These are phyloP conservation scores for Lenzites betulinus DNA, from an alignment of 768 basidiomycete species.

Conservation along the genomic window DNA sequence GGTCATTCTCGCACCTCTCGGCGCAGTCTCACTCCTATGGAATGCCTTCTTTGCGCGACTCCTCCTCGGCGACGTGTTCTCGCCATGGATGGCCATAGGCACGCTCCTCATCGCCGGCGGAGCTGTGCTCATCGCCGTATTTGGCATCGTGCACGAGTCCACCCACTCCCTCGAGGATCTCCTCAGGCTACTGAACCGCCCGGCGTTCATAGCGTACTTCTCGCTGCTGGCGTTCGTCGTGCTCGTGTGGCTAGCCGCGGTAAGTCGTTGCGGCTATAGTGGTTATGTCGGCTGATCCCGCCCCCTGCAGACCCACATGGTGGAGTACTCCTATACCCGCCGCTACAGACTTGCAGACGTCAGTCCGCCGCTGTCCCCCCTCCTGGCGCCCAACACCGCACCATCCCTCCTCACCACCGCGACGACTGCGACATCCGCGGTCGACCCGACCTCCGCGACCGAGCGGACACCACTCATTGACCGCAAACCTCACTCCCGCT, in stretches of 20 bases:
- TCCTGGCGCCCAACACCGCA: slow-evolving; percentile 36
- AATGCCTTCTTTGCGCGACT: slow-evolving; percentile 90
- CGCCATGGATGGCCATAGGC: slow-evolving; percentile 81
- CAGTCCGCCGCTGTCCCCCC: slow-evolving; percentile 39
- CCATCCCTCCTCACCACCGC: slow-evolving; percentile 42
- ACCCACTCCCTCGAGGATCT: slow-evolving; percentile 87
- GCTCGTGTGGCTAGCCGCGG: slow-evolving; percentile 58
- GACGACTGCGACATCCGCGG: slow-evolving; percentile 29
- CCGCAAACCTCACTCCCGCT: slow-evolving; percentile 38
- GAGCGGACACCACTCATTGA: slow-evolving; percentile 64
- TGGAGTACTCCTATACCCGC: slow-evolving; percentile 62
- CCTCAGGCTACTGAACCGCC: slow-evolving; percentile 70
- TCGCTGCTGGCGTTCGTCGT: slow-evolving; percentile 65
- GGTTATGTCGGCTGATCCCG: neutral
- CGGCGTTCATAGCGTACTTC: slow-evolving; percentile 82
- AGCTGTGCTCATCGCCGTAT: slow-evolving; percentile 86
- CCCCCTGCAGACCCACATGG: slow-evolving; percentile 62
- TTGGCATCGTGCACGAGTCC: slow-evolving; percentile 88
- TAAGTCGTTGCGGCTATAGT: slow-evolving; percentile 41
- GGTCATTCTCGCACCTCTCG: slow-evolving; percentile 91
- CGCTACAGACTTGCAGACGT: slow-evolving; percentile 31
- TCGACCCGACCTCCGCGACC: slow-evolving; percentile 25
- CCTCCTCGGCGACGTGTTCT: slow-evolving; percentile 84
- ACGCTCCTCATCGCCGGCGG: slow-evolving; percentile 87
- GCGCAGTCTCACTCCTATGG: slow-evolving; percentile 91